phyloP scores from a whole-genome alignment of 2,329 filamentous ascomycete species.

The Calonectria hawksworthii region DNA sequence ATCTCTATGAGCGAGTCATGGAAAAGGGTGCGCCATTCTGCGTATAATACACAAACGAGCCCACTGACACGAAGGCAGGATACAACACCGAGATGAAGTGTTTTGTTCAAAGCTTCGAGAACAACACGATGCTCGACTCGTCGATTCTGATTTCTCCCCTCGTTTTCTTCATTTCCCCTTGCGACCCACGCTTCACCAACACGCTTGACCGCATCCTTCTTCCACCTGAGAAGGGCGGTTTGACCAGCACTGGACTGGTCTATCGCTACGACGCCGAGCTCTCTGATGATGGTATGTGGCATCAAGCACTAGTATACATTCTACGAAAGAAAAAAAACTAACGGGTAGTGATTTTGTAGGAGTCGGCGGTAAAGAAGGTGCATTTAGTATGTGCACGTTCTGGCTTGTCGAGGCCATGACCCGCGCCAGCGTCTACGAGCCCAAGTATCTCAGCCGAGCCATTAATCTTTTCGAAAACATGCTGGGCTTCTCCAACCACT shows the following conservation, averaged over 20 bases:
- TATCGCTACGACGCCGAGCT: conserved; percentile 80
- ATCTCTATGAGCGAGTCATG: conserved; percentile 83
- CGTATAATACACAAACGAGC: too few relatives aligned
- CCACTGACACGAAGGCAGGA: conserved; percentile 55
- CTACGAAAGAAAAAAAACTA: background rate
- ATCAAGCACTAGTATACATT: background rate
- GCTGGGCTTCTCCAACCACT: conserved; percentile 81
- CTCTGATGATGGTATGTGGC: conserved; percentile 74
- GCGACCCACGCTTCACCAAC: conserved; percentile 80
- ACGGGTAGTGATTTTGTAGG: conserved; percentile 57
- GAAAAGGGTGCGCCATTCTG: conserved; percentile 64
- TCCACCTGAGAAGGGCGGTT: conserved; percentile 79
- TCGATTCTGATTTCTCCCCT: conserved; percentile 82
- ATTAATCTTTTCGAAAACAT: conserved; percentile 84
- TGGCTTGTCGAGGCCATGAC: conserved; percentile 87
- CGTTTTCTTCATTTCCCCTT: conserved; percentile 84
- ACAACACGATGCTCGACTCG: conserved; percentile 77
- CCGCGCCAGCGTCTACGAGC: conserved; percentile 74
- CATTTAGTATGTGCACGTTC: conserved; percentile 87
- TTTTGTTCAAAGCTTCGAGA: conserved; percentile 85
- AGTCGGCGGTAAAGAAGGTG: conserved; percentile 80
- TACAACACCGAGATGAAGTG: conserved; percentile 79
- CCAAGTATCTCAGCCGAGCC: conserved; percentile 72
- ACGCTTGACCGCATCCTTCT: conserved; percentile 81
- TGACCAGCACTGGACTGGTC: conserved; percentile 82